Percentiles rank a stretch among this genome's conserved stretches.
phyloP scores from a whole-genome alignment of 2,329 filamentous ascomycete species.

The Curvularia spicifera region DNA sequence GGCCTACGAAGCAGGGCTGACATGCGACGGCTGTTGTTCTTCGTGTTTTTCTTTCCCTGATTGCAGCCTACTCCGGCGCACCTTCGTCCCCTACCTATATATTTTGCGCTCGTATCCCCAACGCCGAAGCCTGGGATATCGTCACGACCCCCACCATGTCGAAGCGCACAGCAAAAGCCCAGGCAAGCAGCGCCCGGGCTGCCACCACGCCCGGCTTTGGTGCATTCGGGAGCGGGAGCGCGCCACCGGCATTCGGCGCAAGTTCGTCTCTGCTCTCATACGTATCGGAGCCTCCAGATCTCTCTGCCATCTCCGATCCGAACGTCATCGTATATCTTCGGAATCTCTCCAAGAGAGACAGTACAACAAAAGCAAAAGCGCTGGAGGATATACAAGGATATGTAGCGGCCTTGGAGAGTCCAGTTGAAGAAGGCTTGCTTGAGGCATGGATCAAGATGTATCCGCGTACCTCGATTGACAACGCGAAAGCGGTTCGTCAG shows the following conservation, averaged over 20 bases:
- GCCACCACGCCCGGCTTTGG: constrained; percentile 53
- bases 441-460: constrained; percentile 90
- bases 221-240: constrained; percentile 53
- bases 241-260: constrained; percentile 52
- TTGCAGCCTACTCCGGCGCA: background rate
- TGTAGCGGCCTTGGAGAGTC: constrained; percentile 64
- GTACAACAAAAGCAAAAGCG: constrained; percentile 87
- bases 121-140: background rate
- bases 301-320: constrained; percentile 76
- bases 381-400: constrained; percentile 81
- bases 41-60: constrained; percentile 1
- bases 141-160: constrained; percentile 54
- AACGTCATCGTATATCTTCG: constrained; percentile 90
- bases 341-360: constrained; percentile 90
- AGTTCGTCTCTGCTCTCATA: constrained; percentile 77
- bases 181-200: constrained; percentile 68
- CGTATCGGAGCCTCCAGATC: constrained; percentile 82
- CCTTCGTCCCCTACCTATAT: background rate
- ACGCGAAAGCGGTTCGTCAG: constrained; percentile 84
- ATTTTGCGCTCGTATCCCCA: background rate
- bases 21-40: constrained; percentile 9
- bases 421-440: constrained; percentile 79
- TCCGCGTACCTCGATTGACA: constrained; percentile 88
- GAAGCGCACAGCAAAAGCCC: constrained; percentile 66
- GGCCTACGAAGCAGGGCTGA: background rate